These are phyloP conservation scores for Cladosporium sp. DNA, from an alignment of 2,329 filamentous ascomycete genomes.

Conservation along the genomic window DNA sequence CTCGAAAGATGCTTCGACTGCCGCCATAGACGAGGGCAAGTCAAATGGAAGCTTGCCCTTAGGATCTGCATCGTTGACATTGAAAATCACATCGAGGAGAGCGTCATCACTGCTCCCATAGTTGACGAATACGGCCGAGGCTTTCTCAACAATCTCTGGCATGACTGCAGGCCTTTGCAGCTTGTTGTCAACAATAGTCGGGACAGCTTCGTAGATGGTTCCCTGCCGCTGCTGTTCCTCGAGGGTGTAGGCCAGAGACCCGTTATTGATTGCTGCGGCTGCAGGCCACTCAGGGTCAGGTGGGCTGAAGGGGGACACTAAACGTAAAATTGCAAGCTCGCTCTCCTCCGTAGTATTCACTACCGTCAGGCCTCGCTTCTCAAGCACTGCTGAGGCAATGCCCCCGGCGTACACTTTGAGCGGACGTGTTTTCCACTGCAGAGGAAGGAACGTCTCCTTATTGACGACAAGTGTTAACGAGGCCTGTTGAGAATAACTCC, in stretches of 20 bases:
- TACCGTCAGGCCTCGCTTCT: conserved; percentile 30
- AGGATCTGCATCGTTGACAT: conserved; percentile 33
- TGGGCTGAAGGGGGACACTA: conserved; percentile 30
- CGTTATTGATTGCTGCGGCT: conserved; percentile 41
- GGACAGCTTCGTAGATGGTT: conserved; percentile 36
- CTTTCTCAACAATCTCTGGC: conserved; percentile 38
- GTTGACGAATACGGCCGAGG: conserved; percentile 37
- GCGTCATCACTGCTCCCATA: conserved; percentile 40
- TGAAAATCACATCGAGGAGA: conserved; percentile 43
- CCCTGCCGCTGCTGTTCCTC: conserved; percentile 37
- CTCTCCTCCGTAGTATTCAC: conserved; percentile 36
- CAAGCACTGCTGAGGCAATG: conserved; percentile 31
- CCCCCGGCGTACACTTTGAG: conserved; percentile 35
- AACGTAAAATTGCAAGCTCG: conserved; percentile 39
- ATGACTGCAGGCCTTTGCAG: conserved; percentile 43
- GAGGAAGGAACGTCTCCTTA: conserved; percentile 29
- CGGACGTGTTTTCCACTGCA: conserved; percentile 18
- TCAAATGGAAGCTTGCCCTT: conserved; percentile 46
- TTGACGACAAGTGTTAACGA: conserved; percentile 36
- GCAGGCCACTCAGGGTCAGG: conserved; percentile 39
- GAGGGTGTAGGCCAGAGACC: conserved; percentile 39
- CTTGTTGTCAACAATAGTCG: conserved; percentile 41
- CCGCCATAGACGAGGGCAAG: conserved; percentile 42
- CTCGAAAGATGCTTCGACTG: conserved; percentile 35
- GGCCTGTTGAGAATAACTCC: conserved; percentile 35